A percentile compares a stretch with the other conserved stretches of the same genome.
These are phyloP conservation scores for Yarrowia hollandica DNA, from an alignment of 805 yeast species.

Conservation along the genomic window DNA sequence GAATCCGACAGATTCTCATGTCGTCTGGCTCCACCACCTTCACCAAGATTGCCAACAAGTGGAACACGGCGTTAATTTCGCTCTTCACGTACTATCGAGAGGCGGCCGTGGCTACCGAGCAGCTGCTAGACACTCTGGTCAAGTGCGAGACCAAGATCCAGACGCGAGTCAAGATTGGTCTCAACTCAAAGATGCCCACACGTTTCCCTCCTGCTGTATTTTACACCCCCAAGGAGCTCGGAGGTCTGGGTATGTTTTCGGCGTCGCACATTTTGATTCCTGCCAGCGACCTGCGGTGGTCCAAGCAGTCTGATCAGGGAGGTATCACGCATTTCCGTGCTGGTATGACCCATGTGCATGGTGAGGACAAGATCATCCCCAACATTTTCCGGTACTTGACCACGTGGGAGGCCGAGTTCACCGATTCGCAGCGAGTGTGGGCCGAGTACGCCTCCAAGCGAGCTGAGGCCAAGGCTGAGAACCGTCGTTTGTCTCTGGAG, in stretches of 20 bases:
- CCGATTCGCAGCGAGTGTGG: slow-evolving; percentile 96
- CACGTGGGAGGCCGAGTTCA: slow-evolving; percentile 94
- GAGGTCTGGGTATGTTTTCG: slow-evolving; percentile 97
- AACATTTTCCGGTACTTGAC: slow-evolving; percentile 90
- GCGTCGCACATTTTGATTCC: slow-evolving; percentile 96
- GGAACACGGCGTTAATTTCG: slow-evolving; percentile 91
- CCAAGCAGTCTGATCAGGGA: slow-evolving; percentile 80
- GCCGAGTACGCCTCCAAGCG: slow-evolving; percentile 91
- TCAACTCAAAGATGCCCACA: slow-evolving; percentile 97
- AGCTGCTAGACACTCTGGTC: slow-evolving; percentile 76
- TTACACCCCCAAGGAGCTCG: slow-evolving; percentile 94
- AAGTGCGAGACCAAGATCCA: slow-evolving; percentile 92
- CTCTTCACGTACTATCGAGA: slow-evolving; percentile 89
- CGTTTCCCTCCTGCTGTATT: slow-evolving; percentile 98
- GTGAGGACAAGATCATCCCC: slow-evolving; percentile 74
- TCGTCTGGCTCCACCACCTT: slow-evolving; percentile 95
- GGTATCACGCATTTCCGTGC: slow-evolving; percentile 93
- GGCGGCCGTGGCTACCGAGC: slow-evolving; percentile 81
- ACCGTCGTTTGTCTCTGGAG: slow-evolving; percentile 83
- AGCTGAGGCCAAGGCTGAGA: slow-evolving; percentile 80
- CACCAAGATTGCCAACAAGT: slow-evolving; percentile 87
- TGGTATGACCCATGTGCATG: slow-evolving; percentile 77
- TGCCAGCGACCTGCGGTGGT: slow-evolving; percentile 87
- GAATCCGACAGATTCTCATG: slow-evolving; percentile 88
- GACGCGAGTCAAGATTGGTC: slow-evolving; percentile 88